These are phyloP conservation scores for Rutstroemia sp. DNA, from an alignment of 2,329 filamentous ascomycete species.

Conservation along the genomic window DNA sequence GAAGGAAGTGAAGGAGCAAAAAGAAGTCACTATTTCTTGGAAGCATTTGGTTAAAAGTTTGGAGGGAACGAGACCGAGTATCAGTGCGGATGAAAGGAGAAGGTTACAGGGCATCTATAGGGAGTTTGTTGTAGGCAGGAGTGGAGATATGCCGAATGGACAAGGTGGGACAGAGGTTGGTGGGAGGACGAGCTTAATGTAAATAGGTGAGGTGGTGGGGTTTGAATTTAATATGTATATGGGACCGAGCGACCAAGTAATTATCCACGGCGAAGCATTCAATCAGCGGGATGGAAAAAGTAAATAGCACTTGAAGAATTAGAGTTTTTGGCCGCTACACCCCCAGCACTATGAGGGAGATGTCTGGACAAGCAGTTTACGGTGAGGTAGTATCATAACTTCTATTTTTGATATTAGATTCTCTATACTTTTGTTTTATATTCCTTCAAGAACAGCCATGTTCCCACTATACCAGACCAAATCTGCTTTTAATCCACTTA, in stretches of 20 bases:
- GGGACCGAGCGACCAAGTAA: not conserved
- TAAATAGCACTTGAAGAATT: too few relatives aligned
- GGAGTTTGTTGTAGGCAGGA: conserved; percentile 88
- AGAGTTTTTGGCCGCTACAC: too few relatives aligned
- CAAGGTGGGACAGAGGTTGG: conserved; percentile 90
- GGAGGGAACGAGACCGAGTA: conserved; percentile 70
- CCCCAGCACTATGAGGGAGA: too few relatives aligned
- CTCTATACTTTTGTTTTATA: too few relatives aligned
- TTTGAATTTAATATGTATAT: not conserved
- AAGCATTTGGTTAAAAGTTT: conserved; percentile 74
- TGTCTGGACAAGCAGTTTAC: too few relatives aligned
- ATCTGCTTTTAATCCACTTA: too few relatives aligned
- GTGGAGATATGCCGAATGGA: conserved; percentile 91
- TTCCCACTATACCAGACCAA: too few relatives aligned
- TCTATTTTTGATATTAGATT: too few relatives aligned
- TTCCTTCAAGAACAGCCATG: too few relatives aligned
- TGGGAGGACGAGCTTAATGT: conserved; percentile 86
- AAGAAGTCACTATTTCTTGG: conserved; percentile 79
- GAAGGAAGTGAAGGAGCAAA: conserved; percentile 39
- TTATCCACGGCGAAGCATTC: too few relatives aligned
- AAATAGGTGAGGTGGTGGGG: not conserved
- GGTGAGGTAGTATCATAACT: too few relatives aligned
- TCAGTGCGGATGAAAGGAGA: conserved; percentile 68
- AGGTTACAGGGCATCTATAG: conserved; percentile 75
- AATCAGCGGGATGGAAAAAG: too few relatives aligned